Conservation (phyloP, 805 yeast species). For the Metschnikowia koreensis region DNA sequence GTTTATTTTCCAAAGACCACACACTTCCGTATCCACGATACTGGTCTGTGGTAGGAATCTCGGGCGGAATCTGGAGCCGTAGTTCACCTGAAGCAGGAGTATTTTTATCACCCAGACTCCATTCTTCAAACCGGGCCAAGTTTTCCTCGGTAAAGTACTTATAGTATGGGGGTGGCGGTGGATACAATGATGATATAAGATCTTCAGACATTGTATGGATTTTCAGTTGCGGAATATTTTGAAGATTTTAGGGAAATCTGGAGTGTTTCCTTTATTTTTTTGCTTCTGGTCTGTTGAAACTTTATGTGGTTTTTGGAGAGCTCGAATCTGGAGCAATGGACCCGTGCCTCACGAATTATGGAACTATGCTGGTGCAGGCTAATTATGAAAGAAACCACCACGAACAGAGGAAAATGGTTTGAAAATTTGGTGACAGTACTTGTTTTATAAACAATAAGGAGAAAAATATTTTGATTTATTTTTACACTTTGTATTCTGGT, state of each 20-base stretch:
- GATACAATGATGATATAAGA: conserved; percentile 69
- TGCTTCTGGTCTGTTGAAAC: not conserved
- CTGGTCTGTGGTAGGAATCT: conserved; percentile 55
- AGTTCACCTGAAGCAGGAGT: conserved; percentile 38
- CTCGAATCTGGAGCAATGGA: not conserved
- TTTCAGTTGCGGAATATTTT: not conserved
- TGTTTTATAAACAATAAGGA: not conserved
- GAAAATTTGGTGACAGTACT: not conserved
- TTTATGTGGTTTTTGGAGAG: not conserved
- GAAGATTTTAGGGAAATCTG: not conserved
- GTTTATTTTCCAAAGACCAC: conserved; percentile 79
- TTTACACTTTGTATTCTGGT: not conserved
- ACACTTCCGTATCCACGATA: conserved; percentile 88
- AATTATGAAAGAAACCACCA: not conserved
- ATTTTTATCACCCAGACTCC: conserved; percentile 12
- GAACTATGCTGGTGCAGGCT: not conserved
- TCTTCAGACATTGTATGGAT: conserved; percentile 25
- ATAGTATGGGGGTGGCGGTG: conserved; percentile 89
- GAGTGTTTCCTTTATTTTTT: no score
- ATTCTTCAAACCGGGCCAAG: conserved; percentile 39
- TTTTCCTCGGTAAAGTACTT: conserved; percentile 73
- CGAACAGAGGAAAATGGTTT: no score
- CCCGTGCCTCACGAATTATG: not conserved
- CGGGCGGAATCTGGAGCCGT: conserved; percentile 63
- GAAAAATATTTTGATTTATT: no score